Conservation (phyloP, 106 monocot genomes). For the Dioscorea dumetorum region DNA sequence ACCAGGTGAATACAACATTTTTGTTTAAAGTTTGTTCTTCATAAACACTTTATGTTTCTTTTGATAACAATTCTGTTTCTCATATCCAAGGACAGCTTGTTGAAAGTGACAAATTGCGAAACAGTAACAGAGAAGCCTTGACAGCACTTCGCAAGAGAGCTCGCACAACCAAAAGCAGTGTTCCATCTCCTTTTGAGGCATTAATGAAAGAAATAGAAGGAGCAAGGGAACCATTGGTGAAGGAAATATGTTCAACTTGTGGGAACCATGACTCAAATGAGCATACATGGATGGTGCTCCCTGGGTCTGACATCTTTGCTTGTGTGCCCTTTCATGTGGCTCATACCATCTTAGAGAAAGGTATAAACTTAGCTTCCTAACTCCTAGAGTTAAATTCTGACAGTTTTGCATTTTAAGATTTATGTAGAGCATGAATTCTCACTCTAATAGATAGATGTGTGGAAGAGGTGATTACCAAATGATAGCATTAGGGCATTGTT, state of each 20-base stretch:
- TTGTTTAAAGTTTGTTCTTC: background rate
- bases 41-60: background rate
- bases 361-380: constrained; percentile 16
- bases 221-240: constrained; percentile 38
- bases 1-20: constrained; percentile 37
- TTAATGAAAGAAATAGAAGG: constrained; percentile 76
- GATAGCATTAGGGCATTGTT: too few species aligned
- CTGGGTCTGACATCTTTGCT: constrained; percentile 82
- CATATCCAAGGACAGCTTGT: constrained; percentile 42
- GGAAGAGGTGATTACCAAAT: too few species aligned
- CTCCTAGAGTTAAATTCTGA: too few species aligned
- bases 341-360: constrained; percentile 75
- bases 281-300: constrained; percentile 83
- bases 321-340: constrained; percentile 84
- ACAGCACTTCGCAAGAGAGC: constrained; percentile 88
- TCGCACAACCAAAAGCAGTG: constrained; percentile 81
- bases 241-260: constrained; percentile 88
- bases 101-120: constrained; percentile 80
- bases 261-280: constrained; percentile 72
- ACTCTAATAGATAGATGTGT: too few species aligned
- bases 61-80: background rate
- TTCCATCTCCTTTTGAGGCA: constrained; percentile 72
- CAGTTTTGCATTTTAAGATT: too few species aligned
- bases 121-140: constrained; percentile 80
- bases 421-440: too few species aligned